Base-by-base conservation (phyloP, 257 asterid species). In the Scutellaria galericulata region DNA sequence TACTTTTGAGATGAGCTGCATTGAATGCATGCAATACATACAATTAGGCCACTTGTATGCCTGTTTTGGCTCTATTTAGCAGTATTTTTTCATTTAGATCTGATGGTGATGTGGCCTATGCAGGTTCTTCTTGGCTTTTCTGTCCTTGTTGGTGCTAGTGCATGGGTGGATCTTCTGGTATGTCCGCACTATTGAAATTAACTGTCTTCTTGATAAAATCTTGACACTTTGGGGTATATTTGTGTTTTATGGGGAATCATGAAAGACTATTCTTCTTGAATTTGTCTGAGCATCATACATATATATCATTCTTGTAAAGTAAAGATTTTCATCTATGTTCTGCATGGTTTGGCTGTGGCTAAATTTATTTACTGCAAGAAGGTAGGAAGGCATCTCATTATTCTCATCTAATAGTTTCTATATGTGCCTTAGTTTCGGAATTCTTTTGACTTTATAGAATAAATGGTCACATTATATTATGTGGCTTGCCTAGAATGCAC, bases 111-210 rank as follows among this genome's bases (percentile, higher is more conserved):
- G 31, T 6, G 13, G 45, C 15, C 5, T 46, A 60, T 68, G 71
- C 95, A 94, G 99, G 98, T 94, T 70, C 98, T 91, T 68, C 87
- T 94, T 63, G 97, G 97, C 55, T 95, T 95, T 79, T 95, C 99
- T 37, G 90, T 95, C 70, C 98, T 95, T 63, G 98, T 95, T 80
- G 99, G 99, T 66, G 96, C 99, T 80, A 92, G 95, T 79, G 90
- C 98, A 72, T 94, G 99, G 99, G 98, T 90, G 74, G 99, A 94
- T 88, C 91, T 94, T 78, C 83, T 94, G 98, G 98, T 94, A 86
- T 1, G 86, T 75, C 63, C 58, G 13, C 74, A 22, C 68, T 57
- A 9, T 63, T 69, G 50, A 52, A 3, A 14, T 62, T 37, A 56
- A 22, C 57, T 67, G 62, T 67, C 18, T 72, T 59, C 54, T 55